Base-by-base conservation (phyloP, 257 asterid genomes). In the Solanum tacnaense region DNA sequence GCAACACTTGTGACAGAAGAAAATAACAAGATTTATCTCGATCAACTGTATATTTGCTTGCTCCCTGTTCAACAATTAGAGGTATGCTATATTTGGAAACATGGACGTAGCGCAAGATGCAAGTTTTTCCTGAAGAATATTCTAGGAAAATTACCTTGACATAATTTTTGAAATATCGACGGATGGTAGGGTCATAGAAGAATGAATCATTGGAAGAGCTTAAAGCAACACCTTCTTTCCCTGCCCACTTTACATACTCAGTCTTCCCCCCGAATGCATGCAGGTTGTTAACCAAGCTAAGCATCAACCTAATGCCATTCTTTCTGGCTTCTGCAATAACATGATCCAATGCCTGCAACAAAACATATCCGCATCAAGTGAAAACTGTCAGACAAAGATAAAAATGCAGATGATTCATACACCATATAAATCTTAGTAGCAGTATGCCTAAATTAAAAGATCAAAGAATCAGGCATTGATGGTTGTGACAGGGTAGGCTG, bases 191-290 rank as follows among this genome's bases (percentile, higher is more conserved):
- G 89, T 97, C 99, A 75, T 95, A 97, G 92, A 95, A 97, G 93
- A 96, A 97, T 23, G 99, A 97, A 90, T 97, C 99, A 16, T 96
- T 97, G 3, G 99, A 97, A 89, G 99, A 93, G 91, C 99, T 97
- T 86, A 97, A 88, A 65, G 94, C 98, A 58, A 96, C 95, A 56
- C 98, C 99, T 88, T 97, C 99, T 86, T 96, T 98, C 98, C 98
- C 96, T 2, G 99, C 99, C 99, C 99, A 97, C 92, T 96, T 95
- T 21, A 97, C 98, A 89, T 96, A 97, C 85, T 94, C 99, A 9
- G 98, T 96, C 88, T 96, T 97, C 41, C 99, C 99, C 78, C 99
- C 99, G 67, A 93, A 97, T 58, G 99, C 99, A 86, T 94, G 95
- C 92, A 97, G 94, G 91, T 97, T 97, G 90, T 97, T 97, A 34